phyloP scores from a whole-genome alignment of 2,329 filamentous ascomycete genomes.

The Cylindrodendrum hubeiense region DNA sequence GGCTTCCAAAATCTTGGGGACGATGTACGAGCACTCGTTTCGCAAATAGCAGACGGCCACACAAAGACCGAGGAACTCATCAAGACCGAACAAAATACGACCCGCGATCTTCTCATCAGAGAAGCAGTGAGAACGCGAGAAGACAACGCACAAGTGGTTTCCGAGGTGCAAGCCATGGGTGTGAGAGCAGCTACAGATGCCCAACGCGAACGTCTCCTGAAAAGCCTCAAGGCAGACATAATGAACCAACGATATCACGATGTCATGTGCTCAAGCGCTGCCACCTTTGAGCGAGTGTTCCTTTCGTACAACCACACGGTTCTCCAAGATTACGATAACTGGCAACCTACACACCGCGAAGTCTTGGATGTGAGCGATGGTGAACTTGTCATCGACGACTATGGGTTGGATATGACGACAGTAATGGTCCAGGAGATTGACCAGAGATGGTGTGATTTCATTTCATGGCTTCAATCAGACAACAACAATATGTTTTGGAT shows the following conservation, averaged over 20 bases:
- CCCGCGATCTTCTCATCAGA: not conserved
- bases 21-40: not conserved
- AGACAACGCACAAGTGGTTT: not conserved
- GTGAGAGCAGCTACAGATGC: not conserved
- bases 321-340: not conserved
- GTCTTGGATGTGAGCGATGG: not conserved
- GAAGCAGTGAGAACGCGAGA: not conserved
- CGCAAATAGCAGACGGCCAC: not conserved
- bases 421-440: not conserved
- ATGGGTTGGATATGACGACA: not conserved
- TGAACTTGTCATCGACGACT: not conserved
- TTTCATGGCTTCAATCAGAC: conserved; percentile 13
- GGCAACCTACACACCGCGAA: not conserved
- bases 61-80: conserved; percentile 8
- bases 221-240: conserved; percentile 3
- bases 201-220: not conserved
- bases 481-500: not conserved
- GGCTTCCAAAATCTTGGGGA: not conserved
- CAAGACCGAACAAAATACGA: not conserved
- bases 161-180: not conserved
- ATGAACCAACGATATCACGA: conserved; percentile 2
- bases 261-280: not conserved
- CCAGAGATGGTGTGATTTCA: not conserved
- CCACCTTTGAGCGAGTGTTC: conserved; percentile 8
- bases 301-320: not conserved